Conservation (phyloP, 306 rosid species). For the Casuarina glauca region DNA sequence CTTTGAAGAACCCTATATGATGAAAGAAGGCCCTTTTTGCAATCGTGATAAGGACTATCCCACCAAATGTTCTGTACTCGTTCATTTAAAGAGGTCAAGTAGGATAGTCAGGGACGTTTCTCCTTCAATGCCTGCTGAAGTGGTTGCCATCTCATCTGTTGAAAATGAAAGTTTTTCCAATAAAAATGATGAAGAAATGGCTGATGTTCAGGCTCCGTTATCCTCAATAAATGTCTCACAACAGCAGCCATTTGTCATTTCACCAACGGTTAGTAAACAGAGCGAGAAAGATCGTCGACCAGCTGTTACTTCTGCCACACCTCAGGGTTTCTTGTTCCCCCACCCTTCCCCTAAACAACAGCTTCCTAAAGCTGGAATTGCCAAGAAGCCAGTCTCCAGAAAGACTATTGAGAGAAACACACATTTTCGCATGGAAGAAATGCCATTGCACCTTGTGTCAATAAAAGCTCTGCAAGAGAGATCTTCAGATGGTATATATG, state of each 20-base stretch:
- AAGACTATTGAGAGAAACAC: slow-evolving; percentile 41
- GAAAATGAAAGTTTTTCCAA: slow-evolving; percentile 35
- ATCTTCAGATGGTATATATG: slow-evolving; percentile 32
- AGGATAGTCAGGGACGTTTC: slow-evolving; percentile 58
- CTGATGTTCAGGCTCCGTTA: slow-evolving; percentile 36
- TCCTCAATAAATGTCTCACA: slow-evolving; percentile 45
- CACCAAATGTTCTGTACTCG: slow-evolving; percentile 85
- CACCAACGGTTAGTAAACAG: slow-evolving; percentile 27
- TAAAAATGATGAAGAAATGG: slow-evolving; percentile 59
- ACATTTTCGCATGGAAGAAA: slow-evolving; percentile 38
- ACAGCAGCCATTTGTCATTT: slow-evolving; percentile 38
- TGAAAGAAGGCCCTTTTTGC: slow-evolving; percentile 86
- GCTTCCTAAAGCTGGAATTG: slow-evolving; percentile 35
- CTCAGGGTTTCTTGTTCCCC: slow-evolving; percentile 38
- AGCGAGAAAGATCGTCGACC: slow-evolving; percentile 33
- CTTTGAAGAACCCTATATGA: slow-evolving; percentile 80
- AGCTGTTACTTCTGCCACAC: slow-evolving; percentile 33
- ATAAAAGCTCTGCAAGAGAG: slow-evolving; percentile 40
- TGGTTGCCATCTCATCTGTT: slow-evolving; percentile 32
- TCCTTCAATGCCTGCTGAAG: slow-evolving; percentile 43
- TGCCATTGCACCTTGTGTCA: slow-evolving; percentile 44
- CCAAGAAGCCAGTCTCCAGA: slow-evolving; percentile 27
- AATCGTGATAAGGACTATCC: slow-evolving; percentile 70
- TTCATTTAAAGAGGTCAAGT: slow-evolving; percentile 66
- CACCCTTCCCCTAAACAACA: slow-evolving; percentile 36